Percentiles rank a stretch among this genome's conserved stretches.
Conservation (phyloP, 257 asterid genomes). For the Solanum chmielewskii region DNA sequence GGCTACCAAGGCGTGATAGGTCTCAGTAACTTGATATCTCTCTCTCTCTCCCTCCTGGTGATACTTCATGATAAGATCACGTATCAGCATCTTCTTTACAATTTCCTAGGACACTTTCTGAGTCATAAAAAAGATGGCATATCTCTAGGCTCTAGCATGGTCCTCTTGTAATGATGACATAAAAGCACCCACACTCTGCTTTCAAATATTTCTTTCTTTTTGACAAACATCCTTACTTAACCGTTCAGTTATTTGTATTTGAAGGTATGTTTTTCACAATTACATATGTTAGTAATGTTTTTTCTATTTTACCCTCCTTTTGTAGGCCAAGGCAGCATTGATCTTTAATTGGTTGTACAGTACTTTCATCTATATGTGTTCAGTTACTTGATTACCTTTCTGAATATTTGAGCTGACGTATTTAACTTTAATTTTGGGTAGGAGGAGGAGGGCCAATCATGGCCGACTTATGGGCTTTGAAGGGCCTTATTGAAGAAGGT, state of each 20-base stretch:
- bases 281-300: neutral
- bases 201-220: neutral
- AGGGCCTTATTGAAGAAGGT: slow-evolving; percentile 95
- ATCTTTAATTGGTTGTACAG: neutral
- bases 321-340: neutral
- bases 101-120: neutral
- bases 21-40: neutral
- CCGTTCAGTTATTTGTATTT: neutral
- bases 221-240: neutral
- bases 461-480: slow-evolving; percentile 98
- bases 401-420: neutral
- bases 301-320: neutral
- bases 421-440: slow-evolving; percentile 14
- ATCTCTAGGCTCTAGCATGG: neutral
- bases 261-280: neutral
- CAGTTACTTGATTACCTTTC: neutral
- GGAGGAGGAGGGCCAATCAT: slow-evolving; percentile 99
- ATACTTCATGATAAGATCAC: neutral
- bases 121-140: neutral
- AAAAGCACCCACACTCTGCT: neutral
- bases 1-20: neutral
- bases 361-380: neutral
- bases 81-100: neutral
- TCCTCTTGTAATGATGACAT: neutral
- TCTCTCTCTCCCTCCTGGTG: neutral